These are phyloP conservation scores for Apiospora kogelbergensis DNA, from an alignment of 2,329 filamentous ascomycete genomes.

Conservation along the genomic window DNA sequence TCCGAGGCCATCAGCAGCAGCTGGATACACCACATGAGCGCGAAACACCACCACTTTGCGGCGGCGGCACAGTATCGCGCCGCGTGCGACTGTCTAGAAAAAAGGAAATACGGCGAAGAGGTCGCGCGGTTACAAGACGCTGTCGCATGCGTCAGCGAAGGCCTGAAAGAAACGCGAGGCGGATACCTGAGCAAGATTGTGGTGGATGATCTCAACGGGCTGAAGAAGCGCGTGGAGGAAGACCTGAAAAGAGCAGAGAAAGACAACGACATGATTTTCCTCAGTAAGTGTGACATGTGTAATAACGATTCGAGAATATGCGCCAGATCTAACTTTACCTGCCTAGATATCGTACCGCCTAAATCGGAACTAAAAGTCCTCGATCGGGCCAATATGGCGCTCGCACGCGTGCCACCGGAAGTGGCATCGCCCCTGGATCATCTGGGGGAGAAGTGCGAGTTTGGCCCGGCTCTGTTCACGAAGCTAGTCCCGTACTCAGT, in stretches of 20 bases:
- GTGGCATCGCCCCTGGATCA: slow-evolving; percentile 77
- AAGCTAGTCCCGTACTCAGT: slow-evolving; percentile 95
- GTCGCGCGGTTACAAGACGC: slow-evolving; percentile 83
- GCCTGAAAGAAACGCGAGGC: slow-evolving; percentile 74
- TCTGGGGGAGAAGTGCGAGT: slow-evolving; percentile 76
- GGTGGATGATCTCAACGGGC: slow-evolving; percentile 74
- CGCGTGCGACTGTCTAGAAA: slow-evolving; percentile 88
- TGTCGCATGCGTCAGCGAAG: slow-evolving; percentile 79
- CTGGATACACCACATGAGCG: slow-evolving; percentile 97
- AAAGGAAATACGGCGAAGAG: slow-evolving; percentile 92
- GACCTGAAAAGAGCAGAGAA: slow-evolving; percentile 91
- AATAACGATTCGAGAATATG: background rate
- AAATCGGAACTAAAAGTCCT: slow-evolving; percentile 86
- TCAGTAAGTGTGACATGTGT: slow-evolving; percentile 54
- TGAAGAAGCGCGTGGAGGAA: slow-evolving; percentile 81
- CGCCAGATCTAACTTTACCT: slow-evolving; percentile 22
- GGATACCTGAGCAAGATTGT: slow-evolving; percentile 80
- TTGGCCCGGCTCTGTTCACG: slow-evolving; percentile 83
- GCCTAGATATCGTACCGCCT: slow-evolving; percentile 71
- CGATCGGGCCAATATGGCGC: slow-evolving; percentile 86
- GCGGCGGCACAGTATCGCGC: slow-evolving; percentile 92
- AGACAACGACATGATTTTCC: slow-evolving; percentile 94
- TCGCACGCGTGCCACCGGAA: slow-evolving; percentile 75
- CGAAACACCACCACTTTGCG: slow-evolving; percentile 96
- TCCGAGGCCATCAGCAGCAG: slow-evolving; percentile 88